Evolutionary conservation across 345 rosid genomes (phyloP).

Genomic region (Punica granatum): DNA sequence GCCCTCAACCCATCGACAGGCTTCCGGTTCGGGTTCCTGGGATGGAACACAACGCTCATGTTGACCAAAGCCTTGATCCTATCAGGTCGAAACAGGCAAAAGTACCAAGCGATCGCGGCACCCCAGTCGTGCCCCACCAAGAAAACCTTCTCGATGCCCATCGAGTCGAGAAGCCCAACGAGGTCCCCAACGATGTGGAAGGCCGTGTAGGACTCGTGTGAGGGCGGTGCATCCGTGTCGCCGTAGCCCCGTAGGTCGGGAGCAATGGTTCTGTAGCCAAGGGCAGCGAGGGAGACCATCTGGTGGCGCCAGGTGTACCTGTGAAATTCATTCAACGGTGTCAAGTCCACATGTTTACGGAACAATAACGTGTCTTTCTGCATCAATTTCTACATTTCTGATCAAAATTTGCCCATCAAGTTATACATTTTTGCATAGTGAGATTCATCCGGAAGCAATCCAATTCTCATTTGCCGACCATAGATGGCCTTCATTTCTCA

Average conservation of each 20-base stretch:
- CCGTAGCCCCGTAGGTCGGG: conserved; percentile 78
- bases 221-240: conserved; percentile 52
- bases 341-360: background rate
- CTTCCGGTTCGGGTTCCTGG: conserved; percentile 39
- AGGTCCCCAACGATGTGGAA: conserved; percentile 30
- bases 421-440: too few relatives aligned
- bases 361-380: too few relatives aligned
- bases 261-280: conserved; percentile 61
- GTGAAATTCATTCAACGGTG: background rate
- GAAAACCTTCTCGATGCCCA: conserved; percentile 36
- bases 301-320: conserved; percentile 64
- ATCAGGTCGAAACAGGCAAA: conserved; percentile 58
- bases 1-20: conserved; percentile 35
- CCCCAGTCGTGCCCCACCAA: conserved; percentile 88
- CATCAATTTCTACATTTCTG: too few relatives aligned
- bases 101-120: conserved; percentile 52
- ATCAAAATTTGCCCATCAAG: too few relatives aligned
- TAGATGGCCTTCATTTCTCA: too few relatives aligned
- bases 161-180: conserved; percentile 23
- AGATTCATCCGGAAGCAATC: too few relatives aligned
- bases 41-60: conserved; percentile 35
- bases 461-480: too few relatives aligned
- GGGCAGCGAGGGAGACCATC: conserved; percentile 43
- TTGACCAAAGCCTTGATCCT: conserved; percentile 67
- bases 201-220: conserved; percentile 29